A percentile compares a stretch with the other conserved stretches of the same genome.
These are phyloP conservation scores for Aspergillus sp. DNA, from an alignment of 2,329 filamentous ascomycete genomes.

Conservation along the genomic window DNA sequence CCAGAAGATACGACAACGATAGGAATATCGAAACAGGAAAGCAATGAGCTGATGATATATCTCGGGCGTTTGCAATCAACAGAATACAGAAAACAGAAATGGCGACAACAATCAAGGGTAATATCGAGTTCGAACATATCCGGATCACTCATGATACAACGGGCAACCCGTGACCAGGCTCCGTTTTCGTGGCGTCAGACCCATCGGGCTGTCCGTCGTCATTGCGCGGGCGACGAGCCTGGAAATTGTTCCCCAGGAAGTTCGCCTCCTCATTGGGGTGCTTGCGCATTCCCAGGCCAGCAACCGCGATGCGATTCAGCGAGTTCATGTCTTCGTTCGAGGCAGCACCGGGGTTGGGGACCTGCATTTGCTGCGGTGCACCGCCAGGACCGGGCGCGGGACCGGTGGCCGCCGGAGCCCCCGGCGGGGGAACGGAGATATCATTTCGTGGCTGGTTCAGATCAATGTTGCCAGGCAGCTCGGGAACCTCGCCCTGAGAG, in stretches of 20 bases:
- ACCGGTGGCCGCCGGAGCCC: conserved; percentile 22
- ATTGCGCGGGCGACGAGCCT: conserved; percentile 32
- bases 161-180: conserved; percentile 32
- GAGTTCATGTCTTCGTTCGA: conserved; percentile 44
- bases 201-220: conserved; percentile 33
- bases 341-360: conserved; percentile 29
- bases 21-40: conserved; percentile 6
- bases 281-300: conserved; percentile 47
- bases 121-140: neutral
- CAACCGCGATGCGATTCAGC: conserved; percentile 47
- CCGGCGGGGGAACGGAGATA: conserved; percentile 32
- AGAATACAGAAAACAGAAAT: neutral
- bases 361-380: conserved; percentile 29
- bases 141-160: conserved; percentile 21
- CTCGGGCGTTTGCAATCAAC: neutral
- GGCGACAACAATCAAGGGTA: neutral
- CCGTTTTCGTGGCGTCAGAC: conserved; percentile 31
- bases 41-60: neutral
- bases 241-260: conserved; percentile 37
- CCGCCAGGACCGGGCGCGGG: conserved; percentile 26
- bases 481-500: conserved; percentile 78
- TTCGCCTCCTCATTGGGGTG: conserved; percentile 42
- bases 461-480: conserved; percentile 77
- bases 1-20: conserved; percentile 11
- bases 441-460: conserved; percentile 58